Evolutionary conservation across 129 eudicot genomes (phyloP), one percentile per base, ranked within the genome.

Genomic region (Centella asiatica): DNA sequence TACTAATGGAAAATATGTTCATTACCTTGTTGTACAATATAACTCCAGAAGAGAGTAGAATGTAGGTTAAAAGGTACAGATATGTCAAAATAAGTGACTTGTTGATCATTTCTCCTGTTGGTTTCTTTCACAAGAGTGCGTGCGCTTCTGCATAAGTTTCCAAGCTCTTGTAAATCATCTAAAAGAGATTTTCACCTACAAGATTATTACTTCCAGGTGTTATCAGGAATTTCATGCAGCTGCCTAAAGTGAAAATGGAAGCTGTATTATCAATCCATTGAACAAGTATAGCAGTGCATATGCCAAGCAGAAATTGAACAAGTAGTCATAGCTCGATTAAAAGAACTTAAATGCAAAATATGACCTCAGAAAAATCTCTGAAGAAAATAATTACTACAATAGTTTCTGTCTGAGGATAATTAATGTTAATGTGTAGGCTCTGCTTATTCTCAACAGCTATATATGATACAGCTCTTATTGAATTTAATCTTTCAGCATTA

Each of bases 31-130:
- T 83, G 72, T 80, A 83, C 69, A 83, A 68, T 49, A 83, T 83
- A 80, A 83, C 90, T 77, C 90, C 86, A 50, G 90, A 83, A 42
- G 90, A 83, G 53, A 83, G 86, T 72, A 69, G 36, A 22, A 83
- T 74, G 83, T 83, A 83, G 74, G 77, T 80, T 28, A 83, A 72
- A 32, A 83, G 80, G 83, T 83, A 80, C 57, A 83, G 79, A 72
- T 80, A 83, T 48, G 90, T 83, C 71, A 80, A 80, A 68, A 83
- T 62, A 69, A 83, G 73, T 40, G 90, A 83, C 76, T 77, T 80
- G 75, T 80, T 83, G 29, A 83, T 76, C 90, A 77, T 77, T 62
- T 68, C 56, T 57, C 48, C 49, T 26, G 72, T 62, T 25, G 57
- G 49, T 72, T 42, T 64, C 60, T 44, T 51, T 40, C 40, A 64